Evolutionary conservation across 495 filamentous ascomycete species (phyloP), one percentile per base, ranked within the genome.

Genomic region (Evernia prunastri): DNA sequence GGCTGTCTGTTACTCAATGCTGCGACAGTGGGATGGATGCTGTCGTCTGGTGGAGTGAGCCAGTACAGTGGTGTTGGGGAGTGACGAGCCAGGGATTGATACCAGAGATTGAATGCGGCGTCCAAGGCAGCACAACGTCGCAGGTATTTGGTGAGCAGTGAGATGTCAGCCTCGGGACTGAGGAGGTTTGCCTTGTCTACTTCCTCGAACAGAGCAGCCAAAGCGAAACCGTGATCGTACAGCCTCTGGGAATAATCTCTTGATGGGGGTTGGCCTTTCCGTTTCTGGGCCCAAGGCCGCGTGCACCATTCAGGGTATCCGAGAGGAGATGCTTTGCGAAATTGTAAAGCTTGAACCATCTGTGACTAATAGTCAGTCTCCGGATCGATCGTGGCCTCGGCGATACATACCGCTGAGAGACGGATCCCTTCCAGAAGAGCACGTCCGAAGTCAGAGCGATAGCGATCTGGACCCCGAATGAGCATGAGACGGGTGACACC

Each of bases 91-190:
- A 54, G 29, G 4, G 18, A 12, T 2, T 35, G 51, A 33, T 33
- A 33, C 51, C 51, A 54, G 12, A 54, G 51, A 20, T 20, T 54
- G 51, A 54, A 54, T 3, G 51, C n/a, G 51, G 51, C 51, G 51
- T 54, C 51, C 29, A 54, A 10, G 51, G 51, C 51, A 33, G 51
- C 18, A 33, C 51, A 54, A 20, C 51, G 51, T 31, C 51, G 51
- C 29, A 54, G 23, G 17, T 54, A 54, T 54, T 54, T 54, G 29
- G 13, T 33, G 29, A 33, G 51, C 8, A 54, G 17, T 18, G 51
- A 20, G 29, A 18, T 20, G 2, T 9, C 3, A 9, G 29, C 25
- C 15, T 54, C 51, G n/a, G 51, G 51, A 33, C 25, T 17, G 4
- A 31, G 13, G 1, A 54, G 51, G 15, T 33, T 54, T 54, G 51